These are phyloP conservation scores for Tolypocladium capitatum DNA, from an alignment of 2,329 filamentous ascomycete species.

Conservation along the genomic window DNA sequence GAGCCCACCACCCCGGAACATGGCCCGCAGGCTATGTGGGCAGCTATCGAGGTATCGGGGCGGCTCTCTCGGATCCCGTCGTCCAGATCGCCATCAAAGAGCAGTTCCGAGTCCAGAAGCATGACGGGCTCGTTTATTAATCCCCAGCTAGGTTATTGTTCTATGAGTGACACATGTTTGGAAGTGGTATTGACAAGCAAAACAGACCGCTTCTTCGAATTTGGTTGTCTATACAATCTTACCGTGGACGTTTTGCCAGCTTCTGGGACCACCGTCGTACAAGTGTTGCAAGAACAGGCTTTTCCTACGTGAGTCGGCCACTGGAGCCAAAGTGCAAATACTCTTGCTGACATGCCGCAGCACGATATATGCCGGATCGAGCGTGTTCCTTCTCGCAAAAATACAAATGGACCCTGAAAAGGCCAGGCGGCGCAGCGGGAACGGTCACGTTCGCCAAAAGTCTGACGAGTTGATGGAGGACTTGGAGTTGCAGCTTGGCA, in stretches of 20 bases:
- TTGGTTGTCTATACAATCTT: conserved; percentile 37
- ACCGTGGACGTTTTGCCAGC: conserved; percentile 31
- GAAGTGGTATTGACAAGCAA: conserved; percentile 1
- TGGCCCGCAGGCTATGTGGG: conserved; percentile 28
- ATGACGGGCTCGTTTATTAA: conserved; percentile 5
- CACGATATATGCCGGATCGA: conserved; percentile 28
- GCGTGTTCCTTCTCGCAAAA: conserved; percentile 34
- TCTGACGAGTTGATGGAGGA: conserved; percentile 46
- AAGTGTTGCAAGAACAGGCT: conserved; percentile 31
- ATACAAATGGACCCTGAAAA: conserved; percentile 19
- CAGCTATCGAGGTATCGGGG: conserved; percentile 33
- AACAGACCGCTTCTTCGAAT: conserved; percentile 21
- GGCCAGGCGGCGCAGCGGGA: conserved; percentile 1
- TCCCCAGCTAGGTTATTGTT: conserved; percentile 9
- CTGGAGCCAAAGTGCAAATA: too few species aligned
- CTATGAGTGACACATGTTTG: rapidly evolving
- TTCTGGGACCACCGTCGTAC: conserved; percentile 25
- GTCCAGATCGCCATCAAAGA: background rate
- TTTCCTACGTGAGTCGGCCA: conserved; percentile 24
- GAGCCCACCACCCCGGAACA: conserved; percentile 23
- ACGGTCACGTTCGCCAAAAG: conserved; percentile 20
- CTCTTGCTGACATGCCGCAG: conserved; percentile 15
- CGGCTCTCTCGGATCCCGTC: conserved; percentile 17
- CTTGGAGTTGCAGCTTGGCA: conserved; percentile 42
- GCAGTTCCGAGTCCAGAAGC: background rate